phyloP scores from a whole-genome alignment of 2,329 filamentous ascomycete species.

The Gyromitra esculenta region DNA sequence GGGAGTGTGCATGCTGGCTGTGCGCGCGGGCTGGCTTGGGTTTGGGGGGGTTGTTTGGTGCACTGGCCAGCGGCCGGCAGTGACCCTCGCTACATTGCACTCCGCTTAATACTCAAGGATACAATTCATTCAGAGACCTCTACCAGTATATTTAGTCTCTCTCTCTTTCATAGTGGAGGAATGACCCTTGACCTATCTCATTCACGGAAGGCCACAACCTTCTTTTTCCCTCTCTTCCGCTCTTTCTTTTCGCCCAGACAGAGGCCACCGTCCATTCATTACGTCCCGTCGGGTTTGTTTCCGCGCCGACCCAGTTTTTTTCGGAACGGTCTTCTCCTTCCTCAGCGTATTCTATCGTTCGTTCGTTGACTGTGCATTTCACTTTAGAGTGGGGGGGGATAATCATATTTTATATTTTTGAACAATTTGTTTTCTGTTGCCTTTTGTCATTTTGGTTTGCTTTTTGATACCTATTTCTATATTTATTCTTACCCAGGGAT shows the following conservation, averaged over 20 bases:
- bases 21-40: conserved; percentile 8
- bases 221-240: conserved; percentile 11
- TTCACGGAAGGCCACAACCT: conserved; percentile 30
- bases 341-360: conserved; percentile 14
- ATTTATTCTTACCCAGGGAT: conserved; percentile 25
- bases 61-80: conserved; percentile 2
- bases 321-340: conserved; percentile 31
- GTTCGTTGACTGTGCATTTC: conserved; percentile 13
- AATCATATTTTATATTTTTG: conserved; percentile 33
- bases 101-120: neutral
- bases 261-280: conserved; percentile 37
- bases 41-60: conserved; percentile 13
- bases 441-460: conserved; percentile 15
- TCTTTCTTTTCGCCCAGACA: conserved; percentile 27
- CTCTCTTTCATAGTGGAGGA: neutral
- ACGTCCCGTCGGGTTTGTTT: conserved; percentile 36
- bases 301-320: conserved; percentile 38
- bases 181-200: conserved; percentile 20
- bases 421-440: conserved; percentile 22
- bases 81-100: neutral
- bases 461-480: conserved; percentile 21
- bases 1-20: conserved; percentile 44
- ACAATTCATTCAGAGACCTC: conserved; percentile 27
- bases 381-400: conserved; percentile 14
- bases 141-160: conserved; percentile 21